A percentile compares a stretch with the other conserved stretches of the same genome.
Evolutionary conservation across 1,284 basidiomycete genomes (phyloP).

Genomic region (Trichosporon coremiiforme): DNA sequence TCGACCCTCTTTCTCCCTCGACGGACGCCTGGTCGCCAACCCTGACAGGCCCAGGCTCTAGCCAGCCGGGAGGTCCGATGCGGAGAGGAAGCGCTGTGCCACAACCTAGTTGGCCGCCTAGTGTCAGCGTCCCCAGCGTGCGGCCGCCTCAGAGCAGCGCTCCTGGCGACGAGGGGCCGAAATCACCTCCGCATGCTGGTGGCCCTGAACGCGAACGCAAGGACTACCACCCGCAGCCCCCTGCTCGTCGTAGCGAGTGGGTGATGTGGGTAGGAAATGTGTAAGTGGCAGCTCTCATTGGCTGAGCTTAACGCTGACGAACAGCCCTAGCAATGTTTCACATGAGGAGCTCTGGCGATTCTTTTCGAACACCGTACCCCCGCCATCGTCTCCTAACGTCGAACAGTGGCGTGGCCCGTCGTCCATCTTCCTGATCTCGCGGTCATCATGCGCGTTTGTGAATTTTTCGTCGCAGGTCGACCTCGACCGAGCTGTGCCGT

Average conservation of each 20-base stretch:
- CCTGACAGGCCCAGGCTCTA: neutral
- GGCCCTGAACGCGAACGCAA: slow-evolving; percentile 46
- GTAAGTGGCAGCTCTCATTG: slow-evolving; percentile 38
- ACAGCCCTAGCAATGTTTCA: slow-evolving; percentile 66
- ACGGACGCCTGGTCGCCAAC: slow-evolving; percentile 27
- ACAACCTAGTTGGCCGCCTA: neutral
- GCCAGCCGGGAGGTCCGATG: slow-evolving; percentile 11
- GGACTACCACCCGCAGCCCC: slow-evolving; percentile 56
- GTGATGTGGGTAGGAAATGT: slow-evolving; percentile 78
- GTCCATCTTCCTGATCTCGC: slow-evolving; percentile 87
- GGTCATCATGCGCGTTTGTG: slow-evolving; percentile 91
- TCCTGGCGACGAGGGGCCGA: slow-evolving; percentile 13
- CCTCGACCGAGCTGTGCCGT: slow-evolving; percentile 68
- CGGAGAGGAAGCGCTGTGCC: slow-evolving; percentile 19
- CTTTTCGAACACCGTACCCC: slow-evolving; percentile 62
- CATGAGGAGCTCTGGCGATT: slow-evolving; percentile 87
- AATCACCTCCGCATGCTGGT: slow-evolving; percentile 8
- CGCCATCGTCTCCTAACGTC: slow-evolving; percentile 30
- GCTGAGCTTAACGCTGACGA: slow-evolving; percentile 11
- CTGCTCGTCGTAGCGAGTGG: slow-evolving; percentile 77
- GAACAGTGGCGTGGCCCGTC: slow-evolving; percentile 65
- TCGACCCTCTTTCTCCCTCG: slow-evolving; percentile 25
- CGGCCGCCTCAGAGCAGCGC: slow-evolving; percentile 7
- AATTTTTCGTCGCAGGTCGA: slow-evolving; percentile 73
- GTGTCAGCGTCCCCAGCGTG: slow-evolving; percentile 5